Conservation (phyloP, 108 stramenopile species). For the Schizochytrium sp. region DNA sequence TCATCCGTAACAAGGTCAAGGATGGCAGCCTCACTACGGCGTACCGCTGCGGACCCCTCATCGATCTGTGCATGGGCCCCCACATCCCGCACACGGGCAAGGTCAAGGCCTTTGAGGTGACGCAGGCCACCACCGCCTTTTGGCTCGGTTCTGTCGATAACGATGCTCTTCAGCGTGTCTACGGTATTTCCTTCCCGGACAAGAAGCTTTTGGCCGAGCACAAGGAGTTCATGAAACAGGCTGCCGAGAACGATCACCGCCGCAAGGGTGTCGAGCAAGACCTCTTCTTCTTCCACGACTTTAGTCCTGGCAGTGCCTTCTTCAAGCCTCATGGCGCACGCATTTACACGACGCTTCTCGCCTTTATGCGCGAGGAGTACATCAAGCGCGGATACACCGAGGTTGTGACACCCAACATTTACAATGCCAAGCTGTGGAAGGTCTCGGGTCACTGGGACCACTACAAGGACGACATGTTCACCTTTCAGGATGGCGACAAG, state of each 20-base stretch:
- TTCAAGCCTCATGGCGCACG: conserved; percentile 96
- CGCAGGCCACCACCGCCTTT: conserved; percentile 77
- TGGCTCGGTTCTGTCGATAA: conserved; percentile 96
- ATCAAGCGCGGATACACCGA: conserved; percentile 93
- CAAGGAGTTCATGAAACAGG: conserved; percentile 66
- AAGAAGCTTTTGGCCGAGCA: conserved; percentile 91
- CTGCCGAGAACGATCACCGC: conserved; percentile 93
- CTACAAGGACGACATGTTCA: conserved; percentile 95
- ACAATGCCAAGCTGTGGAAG: conserved; percentile 95
- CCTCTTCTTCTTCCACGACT: conserved; percentile 90
- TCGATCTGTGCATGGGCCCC: conserved; percentile 97
- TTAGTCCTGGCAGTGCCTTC: conserved; percentile 92
- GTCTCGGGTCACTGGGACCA: conserved; percentile 93
- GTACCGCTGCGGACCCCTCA: conserved; percentile 89
- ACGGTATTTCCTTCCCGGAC: conserved; percentile 95
- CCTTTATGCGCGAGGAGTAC: conserved; percentile 85
- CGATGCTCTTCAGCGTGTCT: conserved; percentile 91
- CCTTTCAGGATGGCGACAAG: conserved; percentile 81
- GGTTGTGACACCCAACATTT: conserved; percentile 95
- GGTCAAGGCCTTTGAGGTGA: conserved; percentile 87
- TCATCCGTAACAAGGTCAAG: conserved; percentile 85
- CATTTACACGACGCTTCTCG: conserved; percentile 93
- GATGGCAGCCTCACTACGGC: conserved; percentile 91
- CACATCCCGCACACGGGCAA: conserved; percentile 85
- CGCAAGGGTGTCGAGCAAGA: conserved; percentile 82